Evolutionary conservation across 768 basidiomycete genomes (phyloP).

Genomic region (Imleria badia): DNA sequence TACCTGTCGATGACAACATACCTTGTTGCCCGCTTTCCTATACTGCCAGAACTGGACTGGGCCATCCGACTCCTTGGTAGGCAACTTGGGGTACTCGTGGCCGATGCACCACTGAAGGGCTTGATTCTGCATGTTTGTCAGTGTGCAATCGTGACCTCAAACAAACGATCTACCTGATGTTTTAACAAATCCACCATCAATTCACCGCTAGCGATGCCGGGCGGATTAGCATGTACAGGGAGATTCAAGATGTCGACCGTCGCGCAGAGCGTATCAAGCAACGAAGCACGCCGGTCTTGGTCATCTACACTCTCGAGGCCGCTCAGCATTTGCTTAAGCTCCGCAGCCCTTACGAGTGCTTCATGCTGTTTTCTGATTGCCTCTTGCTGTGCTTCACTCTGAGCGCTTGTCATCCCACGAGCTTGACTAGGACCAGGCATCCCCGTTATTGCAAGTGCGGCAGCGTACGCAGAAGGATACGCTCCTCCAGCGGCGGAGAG

Average conservation of each 20-base stretch:
- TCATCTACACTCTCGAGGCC: slow-evolving; percentile 77
- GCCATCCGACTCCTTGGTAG: slow-evolving; percentile 60
- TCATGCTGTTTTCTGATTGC: slow-evolving; percentile 36
- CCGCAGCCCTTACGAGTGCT: slow-evolving; percentile 57
- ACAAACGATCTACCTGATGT: slow-evolving; percentile 60
- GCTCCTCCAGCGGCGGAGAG: slow-evolving; percentile 16
- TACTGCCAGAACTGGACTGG: slow-evolving; percentile 92
- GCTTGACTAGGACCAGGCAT: slow-evolving; percentile 23
- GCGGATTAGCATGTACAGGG: slow-evolving; percentile 70
- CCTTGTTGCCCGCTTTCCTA: slow-evolving; percentile 54
- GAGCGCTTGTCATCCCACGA: slow-evolving; percentile 7
- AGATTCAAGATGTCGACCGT: slow-evolving; percentile 70
- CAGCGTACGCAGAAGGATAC: slow-evolving; percentile 13
- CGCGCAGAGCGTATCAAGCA: slow-evolving; percentile 69
- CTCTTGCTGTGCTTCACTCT: slow-evolving; percentile 38
- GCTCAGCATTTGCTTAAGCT: slow-evolving; percentile 63
- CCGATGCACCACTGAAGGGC: slow-evolving; percentile 84
- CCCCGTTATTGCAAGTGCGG: slow-evolving; percentile 12
- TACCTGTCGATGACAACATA: slow-evolving; percentile 23
- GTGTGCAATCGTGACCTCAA: not conserved
- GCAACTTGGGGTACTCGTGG: slow-evolving; percentile 75
- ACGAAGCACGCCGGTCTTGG: slow-evolving; percentile 65
- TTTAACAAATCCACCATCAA: slow-evolving; percentile 72
- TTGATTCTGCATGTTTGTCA: slow-evolving; percentile 55
- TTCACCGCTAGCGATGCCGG: slow-evolving; percentile 63